Evolutionary conservation across 2,329 filamentous ascomycete species (phyloP).

Genomic region (Chaetomiaceae sp.): DNA sequence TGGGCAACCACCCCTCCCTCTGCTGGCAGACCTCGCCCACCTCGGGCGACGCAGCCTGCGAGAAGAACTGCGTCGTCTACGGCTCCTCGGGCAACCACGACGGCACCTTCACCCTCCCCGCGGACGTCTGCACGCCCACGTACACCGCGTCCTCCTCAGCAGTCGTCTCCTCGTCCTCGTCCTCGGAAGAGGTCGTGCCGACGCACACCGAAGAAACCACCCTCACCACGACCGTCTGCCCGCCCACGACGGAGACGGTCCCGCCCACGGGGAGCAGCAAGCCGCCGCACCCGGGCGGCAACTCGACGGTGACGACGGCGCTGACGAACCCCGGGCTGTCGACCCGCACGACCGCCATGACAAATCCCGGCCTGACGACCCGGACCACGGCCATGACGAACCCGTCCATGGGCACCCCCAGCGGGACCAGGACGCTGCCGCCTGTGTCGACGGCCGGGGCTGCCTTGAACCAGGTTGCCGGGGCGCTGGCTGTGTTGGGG

Average conservation of each 20-base stretch:
- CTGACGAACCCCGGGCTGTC: background rate
- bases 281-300: too few relatives aligned
- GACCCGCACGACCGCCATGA: background rate
- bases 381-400: background rate
- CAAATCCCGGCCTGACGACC: background rate
- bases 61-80: conserved; percentile 48
- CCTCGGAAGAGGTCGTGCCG: background rate
- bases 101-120: conserved; percentile 32
- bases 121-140: conserved; percentile 32
- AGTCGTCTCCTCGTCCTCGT: conserved; percentile 14
- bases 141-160: conserved; percentile 7
- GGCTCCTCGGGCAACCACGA: conserved; percentile 21
- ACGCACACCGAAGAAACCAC: background rate
- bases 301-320: background rate
- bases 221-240: background rate
- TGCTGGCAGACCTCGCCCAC: conserved; percentile 40
- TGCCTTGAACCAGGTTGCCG: conserved; percentile 30
- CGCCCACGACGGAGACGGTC: background rate
- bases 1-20: conserved; percentile 33
- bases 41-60: conserved; percentile 44
- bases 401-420: conserved; percentile 18
- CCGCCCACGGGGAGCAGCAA: background rate
- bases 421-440: background rate
- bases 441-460: conserved; percentile 23
- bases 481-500: conserved; percentile 36